These are phyloP conservation scores for Nidula microcarpa DNA, from an alignment of 768 basidiomycete genomes.

Conservation along the genomic window DNA sequence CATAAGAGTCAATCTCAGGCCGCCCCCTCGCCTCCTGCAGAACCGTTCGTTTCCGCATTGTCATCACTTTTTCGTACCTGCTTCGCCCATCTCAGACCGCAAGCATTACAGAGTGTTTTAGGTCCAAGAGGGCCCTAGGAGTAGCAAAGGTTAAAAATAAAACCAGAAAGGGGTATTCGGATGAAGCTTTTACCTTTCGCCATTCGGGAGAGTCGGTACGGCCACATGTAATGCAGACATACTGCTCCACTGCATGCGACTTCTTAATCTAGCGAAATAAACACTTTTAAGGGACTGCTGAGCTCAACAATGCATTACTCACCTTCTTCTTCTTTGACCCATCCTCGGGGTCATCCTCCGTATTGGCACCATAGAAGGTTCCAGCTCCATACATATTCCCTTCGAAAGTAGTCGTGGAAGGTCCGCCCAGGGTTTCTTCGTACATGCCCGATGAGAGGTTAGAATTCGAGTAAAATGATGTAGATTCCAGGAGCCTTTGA, in stretches of 20 bases:
- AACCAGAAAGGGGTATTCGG: constrained; percentile 2
- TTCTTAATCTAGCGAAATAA: constrained; percentile 38
- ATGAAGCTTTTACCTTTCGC: constrained; percentile 61
- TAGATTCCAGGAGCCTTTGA: not conserved
- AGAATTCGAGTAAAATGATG: not conserved
- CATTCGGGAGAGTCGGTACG: constrained; percentile 97
- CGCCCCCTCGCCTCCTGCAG: not conserved
- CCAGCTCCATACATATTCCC: not conserved
- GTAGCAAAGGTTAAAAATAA: constrained; percentile 3
- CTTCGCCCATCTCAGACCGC: constrained; percentile 93
- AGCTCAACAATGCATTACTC: constrained; percentile 4
- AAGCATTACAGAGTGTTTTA: constrained; percentile 97
- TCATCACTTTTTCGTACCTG: constrained; percentile 40
- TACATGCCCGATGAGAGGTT: not conserved
- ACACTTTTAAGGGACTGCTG: not conserved
- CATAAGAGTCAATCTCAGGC: too few species aligned
- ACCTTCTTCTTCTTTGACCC: constrained; percentile 66
- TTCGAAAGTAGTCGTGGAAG: constrained; percentile 1
- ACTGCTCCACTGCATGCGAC: constrained; percentile 52
- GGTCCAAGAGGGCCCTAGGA: constrained; percentile 85
- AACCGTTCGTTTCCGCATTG: constrained; percentile 13
- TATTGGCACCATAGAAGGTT: constrained; percentile 2
- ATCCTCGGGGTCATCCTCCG: constrained; percentile 48
- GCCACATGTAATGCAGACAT: constrained; percentile 91
- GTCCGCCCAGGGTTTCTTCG: not conserved